Conservation (phyloP, 2,329 filamentous ascomycete species). For the Westerdykella aurantiaca region DNA sequence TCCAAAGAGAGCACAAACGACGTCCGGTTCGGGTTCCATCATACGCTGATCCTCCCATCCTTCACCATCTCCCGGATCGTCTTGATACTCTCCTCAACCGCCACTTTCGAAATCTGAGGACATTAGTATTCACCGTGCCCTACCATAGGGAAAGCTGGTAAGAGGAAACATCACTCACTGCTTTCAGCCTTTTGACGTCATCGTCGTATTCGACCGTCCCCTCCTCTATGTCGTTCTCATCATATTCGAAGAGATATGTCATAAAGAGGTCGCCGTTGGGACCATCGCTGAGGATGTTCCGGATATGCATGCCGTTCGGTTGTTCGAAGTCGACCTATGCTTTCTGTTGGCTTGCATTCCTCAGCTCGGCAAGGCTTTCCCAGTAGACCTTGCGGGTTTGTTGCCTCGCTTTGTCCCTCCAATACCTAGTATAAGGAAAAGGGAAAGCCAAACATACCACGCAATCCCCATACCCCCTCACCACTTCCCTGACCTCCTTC, state of each 20-base stretch:
- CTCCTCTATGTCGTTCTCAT: constrained; percentile 30
- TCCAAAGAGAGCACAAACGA: too few species aligned
- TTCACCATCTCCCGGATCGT: constrained; percentile 40
- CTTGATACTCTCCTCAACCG: constrained; percentile 41
- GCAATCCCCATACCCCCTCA: too few species aligned
- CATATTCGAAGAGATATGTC: constrained; percentile 46
- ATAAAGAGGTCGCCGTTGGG: constrained; percentile 37
- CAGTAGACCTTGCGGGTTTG: too few species aligned
- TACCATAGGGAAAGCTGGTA: background rate
- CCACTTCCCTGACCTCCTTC: too few species aligned
- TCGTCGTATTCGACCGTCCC: constrained; percentile 32
- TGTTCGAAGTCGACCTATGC: constrained; percentile 44
- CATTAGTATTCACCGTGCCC: background rate
- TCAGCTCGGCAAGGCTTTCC: too few species aligned
- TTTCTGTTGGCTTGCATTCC: too few species aligned
- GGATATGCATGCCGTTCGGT: constrained; percentile 39
- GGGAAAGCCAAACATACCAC: too few species aligned
- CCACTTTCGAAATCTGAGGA: constrained; percentile 36
- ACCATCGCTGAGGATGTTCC: constrained; percentile 42
- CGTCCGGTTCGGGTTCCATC: background rate
- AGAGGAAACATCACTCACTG: constrained; percentile 12
- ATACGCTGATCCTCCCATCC: constrained; percentile 28
- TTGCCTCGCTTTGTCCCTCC: too few species aligned
- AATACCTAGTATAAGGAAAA: too few species aligned
- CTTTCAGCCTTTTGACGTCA: constrained; percentile 20